Evolutionary conservation across 805 yeast genomes (phyloP).

Genomic region (Saccharomycopsis fibuligera): DNA sequence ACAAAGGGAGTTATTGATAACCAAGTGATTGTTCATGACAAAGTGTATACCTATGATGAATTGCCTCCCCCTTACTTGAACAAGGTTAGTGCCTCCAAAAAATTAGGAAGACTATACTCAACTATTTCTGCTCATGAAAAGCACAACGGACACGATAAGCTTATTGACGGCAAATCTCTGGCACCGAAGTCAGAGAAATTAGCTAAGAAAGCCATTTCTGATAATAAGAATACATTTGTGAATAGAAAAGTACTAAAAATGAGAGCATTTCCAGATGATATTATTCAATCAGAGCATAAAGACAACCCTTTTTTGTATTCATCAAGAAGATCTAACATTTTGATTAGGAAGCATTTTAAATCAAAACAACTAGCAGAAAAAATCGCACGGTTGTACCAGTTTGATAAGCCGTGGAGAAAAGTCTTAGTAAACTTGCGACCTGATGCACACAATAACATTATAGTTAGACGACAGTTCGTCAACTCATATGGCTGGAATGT

Average conservation of each 20-base stretch:
- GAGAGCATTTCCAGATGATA: neutral
- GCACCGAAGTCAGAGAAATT: neutral
- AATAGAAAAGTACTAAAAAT: neutral
- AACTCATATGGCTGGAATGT: slow-evolving; percentile 87
- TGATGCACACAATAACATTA: slow-evolving; percentile 72
- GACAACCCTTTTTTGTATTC: slow-evolving; percentile 20
- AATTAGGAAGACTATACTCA: neutral
- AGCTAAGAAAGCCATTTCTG: neutral
- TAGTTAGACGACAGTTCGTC: slow-evolving; percentile 64
- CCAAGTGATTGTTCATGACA: slow-evolving; percentile 74
- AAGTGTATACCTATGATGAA: slow-evolving; percentile 58
- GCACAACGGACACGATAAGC: neutral
- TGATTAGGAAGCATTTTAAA: slow-evolving; percentile 24
- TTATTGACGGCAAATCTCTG: neutral
- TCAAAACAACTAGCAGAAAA: slow-evolving; percentile 54
- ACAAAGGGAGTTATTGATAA: slow-evolving; percentile 37
- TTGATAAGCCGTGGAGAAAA: slow-evolving; percentile 58
- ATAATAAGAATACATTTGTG: neutral
- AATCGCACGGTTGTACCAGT: slow-evolving; percentile 86
- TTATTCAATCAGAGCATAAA: neutral
- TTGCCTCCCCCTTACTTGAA: slow-evolving; percentile 50
- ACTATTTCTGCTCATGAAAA: neutral
- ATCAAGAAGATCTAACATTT: slow-evolving; percentile 10
- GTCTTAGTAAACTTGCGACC: slow-evolving; percentile 61
- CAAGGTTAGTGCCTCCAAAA: slow-evolving; percentile 11